Base-by-base conservation (phyloP, 2,329 filamentous ascomycete species). In the Coniella lustricola region DNA sequence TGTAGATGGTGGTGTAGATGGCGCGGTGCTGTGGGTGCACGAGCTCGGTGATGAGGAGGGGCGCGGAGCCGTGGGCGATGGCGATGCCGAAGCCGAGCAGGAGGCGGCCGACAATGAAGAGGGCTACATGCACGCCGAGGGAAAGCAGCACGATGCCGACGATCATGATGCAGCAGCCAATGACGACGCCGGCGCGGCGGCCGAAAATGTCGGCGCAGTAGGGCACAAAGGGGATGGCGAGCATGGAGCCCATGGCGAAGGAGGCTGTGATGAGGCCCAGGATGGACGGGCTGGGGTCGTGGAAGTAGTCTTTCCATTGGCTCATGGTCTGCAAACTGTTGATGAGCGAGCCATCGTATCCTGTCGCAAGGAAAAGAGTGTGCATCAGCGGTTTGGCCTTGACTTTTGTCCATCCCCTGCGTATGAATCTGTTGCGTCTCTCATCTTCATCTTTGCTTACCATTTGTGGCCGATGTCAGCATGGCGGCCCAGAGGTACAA, bases 131-230 rank as follows among this genome's bases (percentile, higher is more conserved):
- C 50, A 60, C 55, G 46, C 64, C 60, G 43, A 66, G 62, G 12
- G 62, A 62, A 43, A 71, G 63, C 17, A 71, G 59, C 2, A 63
- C 64, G 22, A 71, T 66, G 44, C 67, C 67, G 21, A 67, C 51
- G 36, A 71, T 61, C 66, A 68, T 69, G 56, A 70, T 66, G 3
- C 60, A 16, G 40, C 66, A 67, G 40, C 69, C 68, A 52, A 71
- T 67, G 33, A 73, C 63, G 48, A 75, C 68, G 42, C 69, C 70
- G 52, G 64, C 61, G 34, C 67, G 63, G 18, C 73, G 66, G 12
- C 73, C 73, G 16, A 72, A 60, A 16, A 63, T 50, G 60, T 75
- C 72, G 7, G 70, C 68, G 10, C 64, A 63, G 60, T 70, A 74
- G 5, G 72, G 70, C 4, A 70, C 67, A 39, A 71, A 60, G 2